Evolutionary conservation across 257 asterid genomes (phyloP), one percentile per base, ranked within the genome.

Genomic region (Solanum tarapatanum): DNA sequence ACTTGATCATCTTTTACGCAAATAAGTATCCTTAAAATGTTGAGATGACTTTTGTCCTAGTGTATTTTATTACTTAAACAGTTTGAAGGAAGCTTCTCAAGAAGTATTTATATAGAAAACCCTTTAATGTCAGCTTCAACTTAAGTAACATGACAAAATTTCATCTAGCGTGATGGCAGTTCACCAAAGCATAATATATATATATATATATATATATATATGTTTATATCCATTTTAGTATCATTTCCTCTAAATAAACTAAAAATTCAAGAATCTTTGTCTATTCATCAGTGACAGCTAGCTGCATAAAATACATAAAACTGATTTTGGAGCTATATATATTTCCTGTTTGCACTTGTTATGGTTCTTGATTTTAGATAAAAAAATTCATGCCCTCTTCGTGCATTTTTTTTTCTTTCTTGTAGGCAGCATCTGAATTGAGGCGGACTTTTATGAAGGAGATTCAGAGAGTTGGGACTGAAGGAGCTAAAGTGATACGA

Each of bases 401-500:
- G 8, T 45, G 30, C 14, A 11, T 55, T 58, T 41, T 68, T 41
- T 39, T 80, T 86, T 55, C n/a, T 28, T 11, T 28, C 88, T 74
- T 89, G 86, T 93, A 96, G 99, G 97, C 98, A 62, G 70, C 97
- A 73, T 92, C 96, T 66, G 99, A 96, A 84, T 79, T 96, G 58
- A 92, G 99, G 77, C 96, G 84, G 88, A 93, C 90, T 23, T 96
- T 96, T 73, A 93, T 92, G 92, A 92, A 94, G 8, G 91, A 86
- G 90, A 96, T 97, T 84, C 93, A 92, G 87, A 91, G 92, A 89
- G 99, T 97, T 9, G 99, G 99, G 36, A 91, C 87, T 5, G 96
- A 94, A 89, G 99, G 99, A 26, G 98, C 98, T 45, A 93, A 94
- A 88, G 95, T 97, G 87, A 74, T 97, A 83, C 93, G 92, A 24